These are phyloP conservation scores for Fragaria nilgerrensis DNA, from an alignment of 306 rosid species.

Conservation along the genomic window DNA sequence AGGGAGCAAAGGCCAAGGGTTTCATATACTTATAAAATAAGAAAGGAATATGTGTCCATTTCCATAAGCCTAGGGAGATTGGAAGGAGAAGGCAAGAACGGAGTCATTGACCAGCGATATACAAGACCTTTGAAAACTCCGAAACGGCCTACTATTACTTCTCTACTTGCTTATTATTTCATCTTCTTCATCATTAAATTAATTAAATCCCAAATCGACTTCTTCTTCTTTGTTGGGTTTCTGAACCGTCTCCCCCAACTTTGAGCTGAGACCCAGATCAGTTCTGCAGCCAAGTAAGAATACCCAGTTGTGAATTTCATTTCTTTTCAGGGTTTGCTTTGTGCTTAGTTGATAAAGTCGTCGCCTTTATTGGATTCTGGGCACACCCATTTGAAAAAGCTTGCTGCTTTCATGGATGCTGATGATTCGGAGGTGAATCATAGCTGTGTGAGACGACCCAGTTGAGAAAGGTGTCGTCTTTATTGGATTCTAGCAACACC, in stretches of 20 bases:
- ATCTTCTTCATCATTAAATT: conserved; percentile 32
- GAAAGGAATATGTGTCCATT: conserved; percentile 34
- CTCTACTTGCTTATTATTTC: conserved; percentile 32
- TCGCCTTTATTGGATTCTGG: conserved; percentile 27
- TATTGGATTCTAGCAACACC: conserved; percentile 29
- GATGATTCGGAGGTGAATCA: conserved; percentile 13
- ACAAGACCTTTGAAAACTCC: conserved; percentile 60
- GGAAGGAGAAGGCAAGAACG: conserved; percentile 41
- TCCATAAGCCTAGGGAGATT: conserved; percentile 37
- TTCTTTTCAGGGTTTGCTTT: conserved; percentile 20
- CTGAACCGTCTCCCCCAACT: conserved; percentile 17
- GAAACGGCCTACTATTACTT: conserved; percentile 46
- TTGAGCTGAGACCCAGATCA: conserved; percentile 41
- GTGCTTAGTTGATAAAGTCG: conserved; percentile 25
- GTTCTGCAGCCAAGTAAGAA: conserved; percentile 29
- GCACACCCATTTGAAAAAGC: conserved; percentile 26
- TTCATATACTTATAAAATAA: neutral
- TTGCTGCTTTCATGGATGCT: conserved; percentile 12
- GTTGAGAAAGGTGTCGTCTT: conserved; percentile 16
- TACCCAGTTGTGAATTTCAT: conserved; percentile 6
- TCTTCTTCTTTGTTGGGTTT: conserved; percentile 49
- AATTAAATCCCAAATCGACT: conserved; percentile 14
- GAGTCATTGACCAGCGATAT: conserved; percentile 64
- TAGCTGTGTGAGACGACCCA: conserved; percentile 7
- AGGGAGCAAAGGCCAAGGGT: conserved; percentile 25